Base-by-base conservation (phyloP, 1,139 yeast species). In the Protomyces inundatus region DNA sequence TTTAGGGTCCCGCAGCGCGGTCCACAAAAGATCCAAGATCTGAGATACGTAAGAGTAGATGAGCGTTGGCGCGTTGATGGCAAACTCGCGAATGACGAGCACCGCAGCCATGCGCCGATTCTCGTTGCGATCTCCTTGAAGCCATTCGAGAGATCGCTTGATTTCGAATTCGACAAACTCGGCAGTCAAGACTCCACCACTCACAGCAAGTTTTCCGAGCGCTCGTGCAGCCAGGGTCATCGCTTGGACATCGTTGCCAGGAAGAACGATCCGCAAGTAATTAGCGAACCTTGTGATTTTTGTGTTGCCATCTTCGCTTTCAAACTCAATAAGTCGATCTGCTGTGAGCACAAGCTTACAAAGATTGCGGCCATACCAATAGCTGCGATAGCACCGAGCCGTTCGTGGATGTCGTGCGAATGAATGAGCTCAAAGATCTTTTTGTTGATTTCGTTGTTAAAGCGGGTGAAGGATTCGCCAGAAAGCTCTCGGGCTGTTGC, bases 81-180 rank as follows among this genome's bases (percentile, higher is more conserved):
- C 96, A 68, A 93, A 81, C 0, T 97, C 88, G 12, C 87, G 83
- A 55, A 93, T 82, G 65, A 90, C 86, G 64, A 93, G 79, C 23
- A 93, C 86, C 0, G 98, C 96, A 0, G 97, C 97, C 74, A 90
- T 97, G 68, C 96, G 82, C 71, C 95, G 82, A 64, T 82, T 82
- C 57, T 67, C 70, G 71, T 87, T 91, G 69, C 89, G 86, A 69
- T 87, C 91, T 32, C 86, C 80, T 65, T 88, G 91, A 42, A 93
- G 80, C 95, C 97, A 88, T 74, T 93, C 98, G 62, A 91, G 80
- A 55, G 97, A 90, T 64, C 90, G 81, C 71, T 88, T 88, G 10
- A 95, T 95, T 73, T 93, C 97, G 70, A 85, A 88, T 68, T 91
- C 97, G 36, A 93, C 97, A 74, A 93, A 87, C 65, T 90, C 97